These are phyloP conservation scores for Sclerotinia nivalis DNA, from an alignment of 2,329 filamentous ascomycete genomes.

Conservation along the genomic window DNA sequence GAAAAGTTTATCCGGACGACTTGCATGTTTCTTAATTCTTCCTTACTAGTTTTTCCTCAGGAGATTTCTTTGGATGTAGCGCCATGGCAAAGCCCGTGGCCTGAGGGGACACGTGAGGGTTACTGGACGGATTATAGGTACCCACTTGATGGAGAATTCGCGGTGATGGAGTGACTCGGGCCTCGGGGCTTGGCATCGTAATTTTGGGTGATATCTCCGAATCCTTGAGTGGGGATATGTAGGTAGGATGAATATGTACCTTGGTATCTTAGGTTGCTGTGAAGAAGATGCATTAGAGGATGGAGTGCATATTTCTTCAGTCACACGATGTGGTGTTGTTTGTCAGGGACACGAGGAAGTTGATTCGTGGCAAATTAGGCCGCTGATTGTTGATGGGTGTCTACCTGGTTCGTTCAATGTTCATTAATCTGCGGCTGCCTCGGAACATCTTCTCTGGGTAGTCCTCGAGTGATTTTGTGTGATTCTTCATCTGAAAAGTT, in stretches of 20 bases:
- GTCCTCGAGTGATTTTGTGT: background rate
- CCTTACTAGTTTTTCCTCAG: background rate
- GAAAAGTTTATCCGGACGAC: conserved; percentile 19
- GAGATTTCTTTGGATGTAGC: background rate
- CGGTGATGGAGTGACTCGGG: background rate
- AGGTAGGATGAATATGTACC: background rate
- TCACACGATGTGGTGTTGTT: background rate
- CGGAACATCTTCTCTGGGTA: background rate
- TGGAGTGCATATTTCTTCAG: background rate
- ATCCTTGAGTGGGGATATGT: background rate
- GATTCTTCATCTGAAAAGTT: too few species aligned
- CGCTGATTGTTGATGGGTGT: background rate
- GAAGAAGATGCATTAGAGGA: background rate
- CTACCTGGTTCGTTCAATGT: background rate
- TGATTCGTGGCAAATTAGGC: background rate
- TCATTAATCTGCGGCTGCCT: background rate
- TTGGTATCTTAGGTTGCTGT: background rate
- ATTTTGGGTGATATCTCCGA: background rate
- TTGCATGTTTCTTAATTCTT: conserved; percentile 1
- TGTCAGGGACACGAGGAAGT: too few species aligned
- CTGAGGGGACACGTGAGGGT: background rate
- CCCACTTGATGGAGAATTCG: background rate
- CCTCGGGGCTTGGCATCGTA: conserved; percentile 3
- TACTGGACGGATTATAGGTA: too few species aligned
- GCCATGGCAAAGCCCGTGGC: background rate